These are phyloP conservation scores for Ballota nigra DNA, from an alignment of 257 asterid genomes.

Conservation along the genomic window DNA sequence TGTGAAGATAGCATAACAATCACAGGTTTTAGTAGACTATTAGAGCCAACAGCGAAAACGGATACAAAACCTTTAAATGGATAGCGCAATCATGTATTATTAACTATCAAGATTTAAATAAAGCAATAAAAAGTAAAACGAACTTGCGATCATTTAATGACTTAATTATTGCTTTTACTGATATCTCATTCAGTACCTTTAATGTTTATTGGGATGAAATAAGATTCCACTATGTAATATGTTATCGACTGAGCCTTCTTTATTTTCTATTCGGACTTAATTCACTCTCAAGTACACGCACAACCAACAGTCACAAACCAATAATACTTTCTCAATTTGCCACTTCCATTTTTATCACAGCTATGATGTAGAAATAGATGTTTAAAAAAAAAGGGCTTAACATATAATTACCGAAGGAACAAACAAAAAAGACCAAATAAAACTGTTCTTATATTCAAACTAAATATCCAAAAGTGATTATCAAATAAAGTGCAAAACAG, in stretches of 20 bases:
- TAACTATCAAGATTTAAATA: neutral
- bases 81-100: neutral
- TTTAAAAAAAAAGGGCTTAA: neutral
- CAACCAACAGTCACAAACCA: neutral
- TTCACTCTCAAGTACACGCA: conserved; percentile 4
- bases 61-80: neutral
- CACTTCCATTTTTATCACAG: neutral
- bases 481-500: neutral
- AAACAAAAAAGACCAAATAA: neutral
- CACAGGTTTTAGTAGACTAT: neutral
- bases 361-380: neutral
- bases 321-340: neutral
- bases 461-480: neutral
- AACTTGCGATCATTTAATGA: neutral
- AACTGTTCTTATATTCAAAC: neutral
- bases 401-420: neutral
- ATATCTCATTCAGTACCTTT: neutral
- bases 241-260: neutral
- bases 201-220: neutral
- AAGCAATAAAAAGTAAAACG: neutral
- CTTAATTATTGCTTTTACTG: neutral
- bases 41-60: neutral
- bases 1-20: neutral
- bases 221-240: neutral
- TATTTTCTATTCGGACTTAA: neutral